Percentiles rank a stretch among this genome's conserved stretches.
These are phyloP conservation scores for Albugo laibachii DNA, from an alignment of 352 stramenopile genomes.

Conservation along the genomic window DNA sequence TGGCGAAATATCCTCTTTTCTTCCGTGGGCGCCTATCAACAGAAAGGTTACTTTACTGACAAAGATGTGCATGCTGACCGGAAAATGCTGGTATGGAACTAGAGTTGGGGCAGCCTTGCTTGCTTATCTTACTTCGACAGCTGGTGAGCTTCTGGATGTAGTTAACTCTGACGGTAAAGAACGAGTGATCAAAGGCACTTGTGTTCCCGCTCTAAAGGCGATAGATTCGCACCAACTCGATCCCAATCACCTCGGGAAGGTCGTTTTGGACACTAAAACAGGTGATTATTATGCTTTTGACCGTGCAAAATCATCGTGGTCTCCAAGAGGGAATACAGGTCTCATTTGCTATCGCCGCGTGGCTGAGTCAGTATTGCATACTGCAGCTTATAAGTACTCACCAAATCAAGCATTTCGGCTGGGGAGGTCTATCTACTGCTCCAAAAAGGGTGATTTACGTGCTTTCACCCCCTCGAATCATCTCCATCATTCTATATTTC, in stretches of 20 bases:
- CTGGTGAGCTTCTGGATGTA: slow-evolving; percentile 30
- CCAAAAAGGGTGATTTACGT: not conserved
- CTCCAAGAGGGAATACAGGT: too few species aligned
- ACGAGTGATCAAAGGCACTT: slow-evolving; percentile 17
- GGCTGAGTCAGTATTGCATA: not conserved
- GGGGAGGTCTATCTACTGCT: not conserved
- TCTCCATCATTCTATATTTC: too few species aligned
- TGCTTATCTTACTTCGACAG: slow-evolving; percentile 50
- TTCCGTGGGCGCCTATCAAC: slow-evolving; percentile 34
- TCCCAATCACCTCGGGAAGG: slow-evolving; percentile 3
- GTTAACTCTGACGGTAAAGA: slow-evolving; percentile 44
- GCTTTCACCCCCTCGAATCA: too few species aligned
- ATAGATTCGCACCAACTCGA: not conserved
- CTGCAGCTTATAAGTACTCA: not conserved
- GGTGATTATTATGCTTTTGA: slow-evolving; percentile 39
- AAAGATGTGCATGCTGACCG: slow-evolving; percentile 82
- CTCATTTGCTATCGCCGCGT: not conserved
- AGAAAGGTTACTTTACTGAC: slow-evolving; percentile 35
- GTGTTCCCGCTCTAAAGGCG: not conserved
- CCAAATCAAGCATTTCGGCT: not conserved
- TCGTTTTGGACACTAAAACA: slow-evolving; percentile 46
- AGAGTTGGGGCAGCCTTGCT: slow-evolving; percentile 33
- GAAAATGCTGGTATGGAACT: slow-evolving; percentile 57
- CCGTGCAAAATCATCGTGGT: not conserved
- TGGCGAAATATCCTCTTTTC: slow-evolving; percentile 28